Conservation (phyloP, 2,329 filamentous ascomycete species). For the Ascochyta rabiei region DNA sequence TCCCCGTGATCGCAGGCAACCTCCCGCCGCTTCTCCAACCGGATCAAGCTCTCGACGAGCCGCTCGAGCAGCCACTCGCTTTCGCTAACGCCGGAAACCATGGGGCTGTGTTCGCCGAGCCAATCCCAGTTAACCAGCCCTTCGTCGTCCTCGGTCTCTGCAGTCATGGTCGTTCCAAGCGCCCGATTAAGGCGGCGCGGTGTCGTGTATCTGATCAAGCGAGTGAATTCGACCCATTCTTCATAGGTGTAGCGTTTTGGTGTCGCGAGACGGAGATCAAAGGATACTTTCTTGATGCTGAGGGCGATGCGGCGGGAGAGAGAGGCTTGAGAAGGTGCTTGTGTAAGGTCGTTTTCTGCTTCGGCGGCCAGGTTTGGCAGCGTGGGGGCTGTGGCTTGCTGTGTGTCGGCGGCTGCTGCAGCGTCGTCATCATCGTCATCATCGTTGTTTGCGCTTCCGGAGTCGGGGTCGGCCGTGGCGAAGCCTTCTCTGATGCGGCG, state of each 20-base stretch:
- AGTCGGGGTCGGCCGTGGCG: slow-evolving; percentile 44
- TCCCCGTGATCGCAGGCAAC: slow-evolving; percentile 4
- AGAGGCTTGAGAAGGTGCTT: slow-evolving; percentile 52
- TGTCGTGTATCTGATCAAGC: slow-evolving; percentile 67
- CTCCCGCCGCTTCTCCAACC: slow-evolving; percentile 38
- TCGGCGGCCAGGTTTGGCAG: slow-evolving; percentile 20
- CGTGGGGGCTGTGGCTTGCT: slow-evolving; percentile 13
- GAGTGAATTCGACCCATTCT: slow-evolving; percentile 85
- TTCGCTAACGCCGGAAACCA: slow-evolving; percentile 67
- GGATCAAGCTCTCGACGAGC: slow-evolving; percentile 66
- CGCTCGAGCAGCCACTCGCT: slow-evolving; percentile 71
- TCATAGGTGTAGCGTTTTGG: slow-evolving; percentile 76
- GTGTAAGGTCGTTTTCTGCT: slow-evolving; percentile 14
- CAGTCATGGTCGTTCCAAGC: slow-evolving; percentile 1
- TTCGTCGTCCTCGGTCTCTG: slow-evolving; percentile 57
- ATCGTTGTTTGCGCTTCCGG: background rate
- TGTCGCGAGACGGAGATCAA: slow-evolving; percentile 64
- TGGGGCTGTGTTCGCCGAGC: slow-evolving; percentile 71
- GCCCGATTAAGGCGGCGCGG: slow-evolving; percentile 20
- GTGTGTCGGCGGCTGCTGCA: slow-evolving; percentile 14
- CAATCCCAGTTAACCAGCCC: slow-evolving; percentile 73
- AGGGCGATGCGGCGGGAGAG: slow-evolving; percentile 68
- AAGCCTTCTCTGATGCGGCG: slow-evolving; percentile 57
- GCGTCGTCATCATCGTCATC: background rate
- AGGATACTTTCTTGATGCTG: slow-evolving; percentile 70